These are phyloP conservation scores for Fonsecaea multimorphosa DNA, from an alignment of 2,329 filamentous ascomycete genomes.

Conservation along the genomic window DNA sequence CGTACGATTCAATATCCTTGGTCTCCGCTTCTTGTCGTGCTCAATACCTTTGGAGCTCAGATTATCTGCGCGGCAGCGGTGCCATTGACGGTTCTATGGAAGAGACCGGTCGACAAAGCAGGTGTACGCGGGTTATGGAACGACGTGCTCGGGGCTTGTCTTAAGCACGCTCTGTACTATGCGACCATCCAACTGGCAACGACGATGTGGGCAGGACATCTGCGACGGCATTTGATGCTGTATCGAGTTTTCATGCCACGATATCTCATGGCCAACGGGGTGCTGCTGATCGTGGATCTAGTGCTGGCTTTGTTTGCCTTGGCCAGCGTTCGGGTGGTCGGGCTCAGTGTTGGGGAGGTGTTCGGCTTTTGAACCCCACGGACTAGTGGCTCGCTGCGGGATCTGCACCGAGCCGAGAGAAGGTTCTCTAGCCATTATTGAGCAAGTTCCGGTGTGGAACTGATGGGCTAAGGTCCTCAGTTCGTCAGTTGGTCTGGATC, in stretches of 20 bases:
- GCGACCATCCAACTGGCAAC: conserved; percentile 83
- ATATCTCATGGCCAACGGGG: conserved; percentile 80
- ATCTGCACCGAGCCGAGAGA: conserved; percentile 4
- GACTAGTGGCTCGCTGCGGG: not conserved
- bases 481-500: not conserved
- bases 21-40: conserved; percentile 77
- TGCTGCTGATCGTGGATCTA: conserved; percentile 78
- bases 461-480: conserved; percentile 12
- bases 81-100: conserved; percentile 86
- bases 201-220: conserved; percentile 85
- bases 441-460: not conserved
- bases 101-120: conserved; percentile 75
- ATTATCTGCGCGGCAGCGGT: conserved; percentile 81
- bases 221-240: conserved; percentile 92
- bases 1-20: conserved; percentile 77
- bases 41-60: conserved; percentile 90
- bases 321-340: conserved; percentile 75
- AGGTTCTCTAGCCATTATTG: not conserved
- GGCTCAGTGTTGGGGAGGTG: conserved; percentile 78
- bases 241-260: conserved; percentile 91
- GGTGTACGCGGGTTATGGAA: conserved; percentile 54
- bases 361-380: conserved; percentile 73
- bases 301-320: conserved; percentile 73
- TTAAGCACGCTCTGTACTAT: conserved; percentile 80
- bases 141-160: conserved; percentile 71